phyloP scores from a whole-genome alignment of 2,329 filamentous ascomycete species.

The Cadophora malorum region DNA sequence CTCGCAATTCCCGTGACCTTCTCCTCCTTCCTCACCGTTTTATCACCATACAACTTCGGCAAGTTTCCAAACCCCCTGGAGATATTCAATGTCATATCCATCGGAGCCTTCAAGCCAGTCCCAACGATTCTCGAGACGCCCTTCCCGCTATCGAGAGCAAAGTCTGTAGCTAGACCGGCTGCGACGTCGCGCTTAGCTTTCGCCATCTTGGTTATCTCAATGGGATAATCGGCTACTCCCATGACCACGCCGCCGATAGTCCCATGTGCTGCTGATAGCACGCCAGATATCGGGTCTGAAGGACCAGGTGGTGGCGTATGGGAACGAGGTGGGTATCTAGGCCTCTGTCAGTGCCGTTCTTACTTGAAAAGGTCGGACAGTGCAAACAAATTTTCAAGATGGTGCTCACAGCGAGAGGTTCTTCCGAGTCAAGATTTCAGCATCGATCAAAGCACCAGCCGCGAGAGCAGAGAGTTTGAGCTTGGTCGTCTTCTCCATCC shows the following conservation, averaged over 20 bases:
- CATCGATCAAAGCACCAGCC: conserved; percentile 26
- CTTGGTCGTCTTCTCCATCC: conserved; percentile 1
- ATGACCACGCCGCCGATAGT: conserved; percentile 31
- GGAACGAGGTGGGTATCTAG: conserved; percentile 16
- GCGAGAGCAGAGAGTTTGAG: conserved; percentile 30
- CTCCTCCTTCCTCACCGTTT: conserved; percentile 52
- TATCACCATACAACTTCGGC: conserved; percentile 71
- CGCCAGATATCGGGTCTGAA: conserved; percentile 33
- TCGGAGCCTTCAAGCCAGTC: conserved; percentile 35
- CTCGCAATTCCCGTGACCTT: conserved; percentile 31
- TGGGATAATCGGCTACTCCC: conserved; percentile 33
- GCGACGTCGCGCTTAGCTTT: conserved; percentile 27
- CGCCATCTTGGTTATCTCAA: conserved; percentile 30
- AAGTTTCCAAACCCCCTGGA: conserved; percentile 74
- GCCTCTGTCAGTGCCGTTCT: not conserved
- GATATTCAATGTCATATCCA: conserved; percentile 61
- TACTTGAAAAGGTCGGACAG: not conserved
- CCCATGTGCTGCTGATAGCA: conserved; percentile 26
- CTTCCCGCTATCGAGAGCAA: conserved; percentile 30
- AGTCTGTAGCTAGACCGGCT: conserved; percentile 25
- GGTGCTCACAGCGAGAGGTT: conserved; percentile 27
- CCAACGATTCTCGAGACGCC: conserved; percentile 37
- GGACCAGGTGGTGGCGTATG: conserved; percentile 15
- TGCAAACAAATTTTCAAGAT: not conserved
- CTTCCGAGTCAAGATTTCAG: conserved; percentile 12